Evolutionary conservation across 768 basidiomycete species (phyloP), one percentile per base, ranked within the genome.

Genomic region (Suillus clintonianus): DNA sequence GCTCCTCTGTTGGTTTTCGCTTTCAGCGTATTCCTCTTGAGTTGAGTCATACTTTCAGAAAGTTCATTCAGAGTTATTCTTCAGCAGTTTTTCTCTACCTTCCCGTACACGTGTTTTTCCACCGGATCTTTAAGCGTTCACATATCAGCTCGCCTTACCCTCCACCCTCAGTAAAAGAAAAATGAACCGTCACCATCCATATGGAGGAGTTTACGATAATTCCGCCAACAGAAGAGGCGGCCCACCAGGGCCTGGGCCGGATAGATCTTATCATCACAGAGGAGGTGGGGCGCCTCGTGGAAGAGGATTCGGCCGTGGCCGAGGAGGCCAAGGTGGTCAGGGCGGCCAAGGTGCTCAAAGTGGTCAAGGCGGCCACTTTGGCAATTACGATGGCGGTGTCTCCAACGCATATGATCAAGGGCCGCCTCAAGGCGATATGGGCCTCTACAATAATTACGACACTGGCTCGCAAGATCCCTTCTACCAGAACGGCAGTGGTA

Each of bases 121-220:
- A 56, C 55, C 37, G 55, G 55, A 56, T 56, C 55, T 56, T 56
- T 56, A 56, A 56, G 55, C 55, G 15, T 56, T 56, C 55, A 56
- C 47, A 61, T 42, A 60, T 53, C 59, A 55, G 50, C 51, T 54
- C 39, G 36, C 36, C 14, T 61, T 22, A 37, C 19, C 43, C 36
- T 34, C 24, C 10, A 50, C 45, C 39, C 51, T 2, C 55, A 56
- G 55, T 56, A 56, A 56, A 56, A 56, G 72, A 73, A 73, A 73
- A 75, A 94, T 95, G 92, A 92, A 93, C 79, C 91, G 92, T 72
- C 92, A 94, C 79, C 91, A 94, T 85, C 93, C 93, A 30, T 95
- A 95, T 69, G 83, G 66, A 65, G 74, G 83, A 67, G 79, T 80
- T 72, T 89, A 86, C 82, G 91, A 91, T 65, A 79, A 80, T 61